Conservation (phyloP, 192 early-diverging fungal species). For the Linnemannia zychae region DNA sequence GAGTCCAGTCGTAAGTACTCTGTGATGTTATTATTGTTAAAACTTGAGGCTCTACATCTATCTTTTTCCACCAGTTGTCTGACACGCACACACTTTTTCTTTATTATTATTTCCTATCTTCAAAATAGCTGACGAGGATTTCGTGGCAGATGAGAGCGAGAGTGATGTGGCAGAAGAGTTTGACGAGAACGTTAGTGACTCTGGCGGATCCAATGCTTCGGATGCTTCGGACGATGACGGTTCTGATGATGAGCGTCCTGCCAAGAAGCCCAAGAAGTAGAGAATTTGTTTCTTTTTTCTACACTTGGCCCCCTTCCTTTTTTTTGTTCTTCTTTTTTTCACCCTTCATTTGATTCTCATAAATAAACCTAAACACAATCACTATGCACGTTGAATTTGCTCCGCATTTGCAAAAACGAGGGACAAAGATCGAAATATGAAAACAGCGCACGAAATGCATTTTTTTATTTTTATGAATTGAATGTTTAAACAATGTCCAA, state of each 20-base stretch:
- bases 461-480: constrained; percentile 8
- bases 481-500: constrained; percentile 43
- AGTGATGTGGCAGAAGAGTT: constrained; percentile 85
- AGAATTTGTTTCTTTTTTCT: background rate
- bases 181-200: constrained; percentile 71
- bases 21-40: constrained; percentile 24
- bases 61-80: too few species aligned
- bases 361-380: background rate
- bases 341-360: background rate
- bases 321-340: background rate
- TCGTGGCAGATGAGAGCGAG: constrained; percentile 77
- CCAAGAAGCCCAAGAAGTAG: constrained; percentile 55
- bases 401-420: background rate
- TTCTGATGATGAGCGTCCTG: constrained; percentile 24
- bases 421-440: background rate
- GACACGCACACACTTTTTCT: too few species aligned
- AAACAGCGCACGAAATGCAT: background rate
- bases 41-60: too few species aligned
- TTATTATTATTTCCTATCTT: background rate
- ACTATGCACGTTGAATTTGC: too few species aligned
- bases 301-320: background rate
- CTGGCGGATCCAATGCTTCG: constrained; percentile 24
- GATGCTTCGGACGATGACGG: constrained; percentile 20
- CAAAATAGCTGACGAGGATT: constrained; percentile 89
- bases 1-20: constrained; percentile 68